Evolutionary conservation across 129 eudicot species (phyloP).

Genomic region (carrot (Daucus carota)): DNA sequence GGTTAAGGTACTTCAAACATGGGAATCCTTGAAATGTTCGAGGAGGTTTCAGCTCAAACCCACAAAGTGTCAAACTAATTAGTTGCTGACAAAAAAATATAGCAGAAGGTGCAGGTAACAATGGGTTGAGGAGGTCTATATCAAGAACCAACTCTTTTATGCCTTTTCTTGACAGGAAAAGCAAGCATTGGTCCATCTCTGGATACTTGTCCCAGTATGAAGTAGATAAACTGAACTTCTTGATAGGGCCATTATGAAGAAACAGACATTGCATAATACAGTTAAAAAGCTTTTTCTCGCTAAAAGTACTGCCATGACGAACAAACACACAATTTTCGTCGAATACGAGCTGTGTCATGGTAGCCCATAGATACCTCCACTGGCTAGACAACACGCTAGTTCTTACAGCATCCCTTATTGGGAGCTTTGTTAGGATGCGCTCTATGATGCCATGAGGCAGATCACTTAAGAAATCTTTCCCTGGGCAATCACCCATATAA

Average conservation of each 20-base stretch:
- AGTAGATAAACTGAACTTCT: neutral
- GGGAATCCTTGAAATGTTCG: neutral
- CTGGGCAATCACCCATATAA: neutral
- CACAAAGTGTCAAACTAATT: neutral
- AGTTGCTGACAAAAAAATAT: neutral
- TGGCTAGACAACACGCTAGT: neutral
- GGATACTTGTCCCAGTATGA: neutral
- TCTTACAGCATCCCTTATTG: neutral
- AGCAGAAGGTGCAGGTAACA: neutral
- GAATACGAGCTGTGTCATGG: neutral
- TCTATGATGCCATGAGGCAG: neutral
- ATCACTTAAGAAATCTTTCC: neutral
- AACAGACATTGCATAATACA: neutral
- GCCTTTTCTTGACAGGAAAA: neutral
- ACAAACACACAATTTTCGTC: neutral
- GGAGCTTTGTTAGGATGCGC: neutral
- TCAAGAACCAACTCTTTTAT: neutral
- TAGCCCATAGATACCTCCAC: neutral
- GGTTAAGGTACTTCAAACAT: neutral
- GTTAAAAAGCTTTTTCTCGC: neutral
- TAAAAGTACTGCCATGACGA: neutral
- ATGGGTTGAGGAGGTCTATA: neutral
- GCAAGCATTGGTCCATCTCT: neutral
- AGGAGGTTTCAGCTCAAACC: neutral
- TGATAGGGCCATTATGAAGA: neutral